A percentile compares a stretch with the other conserved stretches of the same genome.
These are phyloP conservation scores for Exophiala viscosa DNA, from an alignment of 2,329 filamentous ascomycete species.

Conservation along the genomic window DNA sequence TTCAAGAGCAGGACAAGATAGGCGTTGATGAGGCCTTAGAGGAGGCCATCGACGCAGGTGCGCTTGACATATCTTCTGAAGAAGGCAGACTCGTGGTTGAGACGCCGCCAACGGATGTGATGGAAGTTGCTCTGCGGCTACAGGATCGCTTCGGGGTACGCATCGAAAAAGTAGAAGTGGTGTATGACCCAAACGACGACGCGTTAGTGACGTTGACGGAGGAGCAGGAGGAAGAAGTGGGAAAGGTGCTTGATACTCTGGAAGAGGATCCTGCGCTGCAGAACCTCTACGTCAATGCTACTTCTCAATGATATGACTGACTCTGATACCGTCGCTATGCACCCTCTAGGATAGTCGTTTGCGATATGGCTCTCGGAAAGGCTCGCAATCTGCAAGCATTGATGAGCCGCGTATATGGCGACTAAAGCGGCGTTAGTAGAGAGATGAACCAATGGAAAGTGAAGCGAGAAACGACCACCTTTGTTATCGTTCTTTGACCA, in stretches of 20 bases:
- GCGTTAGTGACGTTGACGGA: slow-evolving; percentile 63
- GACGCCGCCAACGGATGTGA: slow-evolving; percentile 64
- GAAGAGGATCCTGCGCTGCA: slow-evolving; percentile 71
- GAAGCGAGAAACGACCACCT: no score
- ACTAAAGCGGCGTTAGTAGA: no score
- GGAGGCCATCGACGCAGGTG: slow-evolving; percentile 78
- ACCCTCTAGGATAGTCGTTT: no score
- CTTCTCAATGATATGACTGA: slow-evolving; percentile 1
- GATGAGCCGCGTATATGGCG: no score
- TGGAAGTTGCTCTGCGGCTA: slow-evolving; percentile 61
- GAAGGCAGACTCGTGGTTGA: slow-evolving; percentile 69
- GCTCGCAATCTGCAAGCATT: no score
- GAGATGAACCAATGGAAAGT: no score
- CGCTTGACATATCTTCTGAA: slow-evolving; percentile 54
- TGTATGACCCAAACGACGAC: slow-evolving; percentile 81
- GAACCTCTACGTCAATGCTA: slow-evolving; percentile 70
- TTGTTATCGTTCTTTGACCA: no score
- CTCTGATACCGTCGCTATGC: background rate
- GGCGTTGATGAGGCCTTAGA: slow-evolving; percentile 72
- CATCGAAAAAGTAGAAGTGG: slow-evolving; percentile 71
- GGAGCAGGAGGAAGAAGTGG: slow-evolving; percentile 55
- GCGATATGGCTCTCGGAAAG: no score
- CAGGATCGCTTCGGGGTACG: slow-evolving; percentile 61
- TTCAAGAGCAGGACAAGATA: slow-evolving; percentile 55
- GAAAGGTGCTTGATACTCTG: slow-evolving; percentile 51